These are phyloP conservation scores for Nakazawaea siamensis DNA, from an alignment of 805 yeast genomes.

Conservation along the genomic window DNA sequence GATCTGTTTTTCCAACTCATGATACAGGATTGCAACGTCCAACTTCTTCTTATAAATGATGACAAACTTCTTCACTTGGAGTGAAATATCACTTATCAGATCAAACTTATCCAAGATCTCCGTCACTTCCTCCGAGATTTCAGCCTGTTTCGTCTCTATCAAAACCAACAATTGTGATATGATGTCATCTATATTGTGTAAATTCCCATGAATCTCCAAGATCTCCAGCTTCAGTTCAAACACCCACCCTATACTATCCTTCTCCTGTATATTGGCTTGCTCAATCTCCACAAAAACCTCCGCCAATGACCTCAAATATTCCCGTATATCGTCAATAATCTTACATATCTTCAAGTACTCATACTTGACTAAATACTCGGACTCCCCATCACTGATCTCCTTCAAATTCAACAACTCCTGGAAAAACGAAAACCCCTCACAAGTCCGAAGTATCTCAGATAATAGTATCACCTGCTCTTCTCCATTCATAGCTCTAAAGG, in stretches of 20 bases:
- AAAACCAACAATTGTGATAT: constrained; percentile 26
- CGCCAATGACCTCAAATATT: constrained; percentile 15
- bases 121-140: constrained; percentile 8
- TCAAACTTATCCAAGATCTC: constrained; percentile 23
- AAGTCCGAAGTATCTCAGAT: constrained; percentile 12
- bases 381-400: constrained; percentile 11
- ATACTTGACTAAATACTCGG: constrained; percentile 9
- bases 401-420: constrained; percentile 16
- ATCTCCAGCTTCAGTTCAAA: constrained; percentile 25
- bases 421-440: constrained; percentile 10
- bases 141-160: constrained; percentile 19
- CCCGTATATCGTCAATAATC: constrained; percentile 20
- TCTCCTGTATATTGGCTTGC: constrained; percentile 8
- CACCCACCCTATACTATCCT: constrained; percentile 20
- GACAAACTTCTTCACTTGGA: constrained; percentile 19
- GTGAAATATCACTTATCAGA: constrained; percentile 22
- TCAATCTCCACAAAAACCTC: constrained; percentile 14
- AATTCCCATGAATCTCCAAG: constrained; percentile 20
- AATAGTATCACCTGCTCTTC: too few species aligned
- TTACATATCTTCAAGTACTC: constrained; percentile 16
- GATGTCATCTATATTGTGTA: constrained; percentile 26
- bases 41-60: constrained; percentile 23
- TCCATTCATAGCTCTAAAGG: too few species aligned
- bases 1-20: constrained; percentile 32
- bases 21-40: constrained; percentile 33